Base-by-base conservation (phyloP, 208 protist species). In the Acanthamoeba healyi region DNA sequence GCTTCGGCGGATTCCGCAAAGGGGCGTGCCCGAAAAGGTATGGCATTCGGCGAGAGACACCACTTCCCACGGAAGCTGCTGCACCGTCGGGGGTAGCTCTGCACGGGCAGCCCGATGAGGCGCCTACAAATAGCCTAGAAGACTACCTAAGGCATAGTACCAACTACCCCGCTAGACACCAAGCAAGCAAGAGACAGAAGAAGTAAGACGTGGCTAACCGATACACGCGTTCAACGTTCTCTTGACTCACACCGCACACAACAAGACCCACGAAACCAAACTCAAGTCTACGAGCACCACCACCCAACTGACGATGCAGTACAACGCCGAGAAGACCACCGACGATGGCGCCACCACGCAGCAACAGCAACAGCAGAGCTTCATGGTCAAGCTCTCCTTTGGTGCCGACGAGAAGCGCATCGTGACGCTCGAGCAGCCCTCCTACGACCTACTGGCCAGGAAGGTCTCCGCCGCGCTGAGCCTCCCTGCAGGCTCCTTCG, bases 151-250 rank as follows among this genome's bases (percentile, higher is more conserved):
- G n/a, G n/a, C n/a, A n/a, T n/a, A n/a, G n/a, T n/a, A n/a, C n/a
- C 49, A 54, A 7, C 58, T 29, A 34, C 58, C 58, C 15, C 14
- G 15, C n/a, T 9, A 67, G n/a, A 42, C 67, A 38, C 36, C n/a
- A 24, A 77, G 67, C 10, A 72, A 26, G 6, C 9, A 67, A 67
- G 6, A 7, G 19, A 77, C 19, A n/a, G 17, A 32, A 92, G 86
- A 74, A 92, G 58, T 91, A 92, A 92, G 86, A 77, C 46, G 86
- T 92, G 86, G 86, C 86, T 92, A 58, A 92, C 86, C 24, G 86
- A 92, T 49, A 92, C 86, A 92, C 86, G 63, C 86, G 38, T 92
- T 74, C 84, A 7, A 44, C 6, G 34, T 24, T 86, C 36, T 32
- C 36, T 29, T 7, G 24, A 61, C n/a, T 5, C 32, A 56, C 7